Evolutionary conservation across 352 stramenopile species (phyloP).

Genomic region (Thalassiosira mediterranea): DNA sequence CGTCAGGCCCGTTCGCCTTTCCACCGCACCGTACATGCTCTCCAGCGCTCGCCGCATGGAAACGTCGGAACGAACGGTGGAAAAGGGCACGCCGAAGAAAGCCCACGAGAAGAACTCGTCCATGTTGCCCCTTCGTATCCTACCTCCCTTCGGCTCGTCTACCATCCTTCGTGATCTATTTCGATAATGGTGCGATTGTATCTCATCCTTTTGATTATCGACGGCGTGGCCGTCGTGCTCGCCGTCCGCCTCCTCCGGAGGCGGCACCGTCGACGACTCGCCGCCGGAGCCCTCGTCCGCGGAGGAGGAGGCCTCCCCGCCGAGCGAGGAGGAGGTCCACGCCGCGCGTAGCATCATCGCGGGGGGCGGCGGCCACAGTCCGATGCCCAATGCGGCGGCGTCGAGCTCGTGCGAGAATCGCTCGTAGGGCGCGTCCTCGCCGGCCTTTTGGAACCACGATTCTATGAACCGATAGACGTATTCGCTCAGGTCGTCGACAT

Average conservation of each 20-base stretch:
- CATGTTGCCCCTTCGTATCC: conserved; percentile 48
- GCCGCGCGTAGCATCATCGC: conserved; percentile 19
- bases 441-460: conserved; percentile 58
- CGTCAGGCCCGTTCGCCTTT: conserved; percentile 31
- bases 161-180: not conserved
- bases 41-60: conserved; percentile 49
- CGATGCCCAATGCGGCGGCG: conserved; percentile 27
- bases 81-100: conserved; percentile 65
- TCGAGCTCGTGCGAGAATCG: conserved; percentile 42
- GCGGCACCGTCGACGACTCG: conserved; percentile 7
- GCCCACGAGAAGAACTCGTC: conserved; percentile 78
- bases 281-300: conserved; percentile 9
- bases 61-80: conserved; percentile 33
- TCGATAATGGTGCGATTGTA: not conserved
- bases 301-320: not conserved
- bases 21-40: conserved; percentile 56
- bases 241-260: not conserved
- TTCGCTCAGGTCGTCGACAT: conserved; percentile 8
- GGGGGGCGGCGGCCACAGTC: conserved; percentile 25
- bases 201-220: conserved; percentile 11
- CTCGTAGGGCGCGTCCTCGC: conserved; percentile 33
- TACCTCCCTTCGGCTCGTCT: not conserved
- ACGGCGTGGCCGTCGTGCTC: not conserved
- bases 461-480: conserved; percentile 54
- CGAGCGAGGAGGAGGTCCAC: conserved; percentile 6